These are phyloP conservation scores for Dimargaris cristalligena DNA, from an alignment of 192 early-diverging fungal genomes.

Conservation along the genomic window DNA sequence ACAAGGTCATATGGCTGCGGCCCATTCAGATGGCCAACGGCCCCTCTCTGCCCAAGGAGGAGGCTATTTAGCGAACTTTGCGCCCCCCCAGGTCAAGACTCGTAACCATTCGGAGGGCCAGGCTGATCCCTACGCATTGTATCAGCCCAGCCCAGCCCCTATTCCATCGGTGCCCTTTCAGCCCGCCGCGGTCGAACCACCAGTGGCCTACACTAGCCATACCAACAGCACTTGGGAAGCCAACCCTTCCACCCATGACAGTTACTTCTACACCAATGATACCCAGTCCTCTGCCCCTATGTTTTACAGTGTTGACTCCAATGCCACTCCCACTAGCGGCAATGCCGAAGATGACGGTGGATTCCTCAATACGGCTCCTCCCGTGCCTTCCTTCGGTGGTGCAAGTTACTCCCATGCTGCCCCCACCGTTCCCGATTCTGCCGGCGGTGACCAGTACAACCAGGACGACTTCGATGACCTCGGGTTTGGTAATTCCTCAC, in stretches of 20 bases:
- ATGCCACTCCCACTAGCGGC: slow-evolving; percentile 6
- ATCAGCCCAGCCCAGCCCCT: too few species aligned
- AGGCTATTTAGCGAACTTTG: too few species aligned
- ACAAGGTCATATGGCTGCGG: slow-evolving; percentile 14
- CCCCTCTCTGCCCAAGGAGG: too few species aligned
- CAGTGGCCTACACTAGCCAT: too few species aligned
- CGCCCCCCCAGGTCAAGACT: too few species aligned
- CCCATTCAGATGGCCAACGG: not conserved
- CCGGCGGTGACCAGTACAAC: slow-evolving; percentile 17
- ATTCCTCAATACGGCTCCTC: not conserved
- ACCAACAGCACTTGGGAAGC: too few species aligned
- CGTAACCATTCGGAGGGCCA: too few species aligned
- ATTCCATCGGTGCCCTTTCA: too few species aligned
- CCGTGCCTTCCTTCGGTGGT: slow-evolving; percentile 9
- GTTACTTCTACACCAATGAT: too few species aligned
- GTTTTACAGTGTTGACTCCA: not conserved
- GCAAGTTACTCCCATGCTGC: slow-evolving; percentile 2
- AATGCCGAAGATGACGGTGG: slow-evolving; percentile 5
- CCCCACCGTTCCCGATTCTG: not conserved
- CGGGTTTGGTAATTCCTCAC: slow-evolving; percentile 24
- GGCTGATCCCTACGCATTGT: too few species aligned
- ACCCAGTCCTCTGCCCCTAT: not conserved
- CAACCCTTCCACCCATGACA: too few species aligned
- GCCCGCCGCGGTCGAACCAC: too few species aligned
- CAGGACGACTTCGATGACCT: slow-evolving; percentile 31